Base-by-base conservation (phyloP, 73 alveolate genomes). In the Paramecium octaurelia region DNA sequence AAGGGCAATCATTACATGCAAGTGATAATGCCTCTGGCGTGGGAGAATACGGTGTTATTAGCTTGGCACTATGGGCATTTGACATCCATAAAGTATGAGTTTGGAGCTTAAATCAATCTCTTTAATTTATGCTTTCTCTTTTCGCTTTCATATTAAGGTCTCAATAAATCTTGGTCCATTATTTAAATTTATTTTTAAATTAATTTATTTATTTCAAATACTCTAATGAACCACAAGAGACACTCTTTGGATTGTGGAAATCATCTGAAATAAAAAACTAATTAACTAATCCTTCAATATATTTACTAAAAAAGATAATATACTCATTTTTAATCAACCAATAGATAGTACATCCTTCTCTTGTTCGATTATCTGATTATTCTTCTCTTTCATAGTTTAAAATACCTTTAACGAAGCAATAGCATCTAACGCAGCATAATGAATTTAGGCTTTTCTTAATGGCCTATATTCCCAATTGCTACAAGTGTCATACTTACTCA, bases 91-190 rank as follows among this genome's bases (percentile, higher is more conserved):
- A 42, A 89, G 92, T 89, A 89, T 44, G 94, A 89, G 84, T 89
- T 89, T 77, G 94, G 94, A 24, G 94, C 94, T 89, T 89, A 64
- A 36, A 89, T 71, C 48, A 89, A 64, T 89, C 94, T 89, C 94
- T 89, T 89, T 46, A 44, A 34, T 73, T 89, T 89, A 54, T 89
- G 86, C 92, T 71, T 89, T 44, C 71, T 77, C 94, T 89, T 89
- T 71, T 89, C 94, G 34, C 88, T 83, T 34, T 89, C 90, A 64
- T 89, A 89, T 58, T 40, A 40, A 43, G 94, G 94, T 77, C 88
- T 89, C 88, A 89, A 89, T 70, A 89, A 83, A 89, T 89, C 94
- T 89, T 83, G 38, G 70, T 89, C 94, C 94, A 89, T 89, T 87
- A 64, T 64, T 64, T 64, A 64, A 64, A 64, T 64, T 64, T 64